Conservation (phyloP, 2,329 filamentous ascomycete species). For the Microsporum canis region DNA sequence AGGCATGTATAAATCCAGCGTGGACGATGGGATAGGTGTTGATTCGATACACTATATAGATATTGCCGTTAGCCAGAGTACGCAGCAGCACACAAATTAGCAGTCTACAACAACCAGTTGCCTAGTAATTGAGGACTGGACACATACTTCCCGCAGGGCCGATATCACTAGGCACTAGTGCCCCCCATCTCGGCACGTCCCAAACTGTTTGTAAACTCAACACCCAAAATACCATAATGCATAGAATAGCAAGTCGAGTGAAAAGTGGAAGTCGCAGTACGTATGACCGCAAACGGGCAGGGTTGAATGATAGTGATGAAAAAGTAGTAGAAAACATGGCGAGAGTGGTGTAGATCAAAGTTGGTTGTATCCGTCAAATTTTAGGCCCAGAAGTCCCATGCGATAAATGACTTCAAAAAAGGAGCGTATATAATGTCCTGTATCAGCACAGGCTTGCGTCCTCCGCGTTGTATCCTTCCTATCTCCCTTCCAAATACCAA, state of each 20-base stretch:
- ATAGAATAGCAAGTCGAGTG: conserved; percentile 57
- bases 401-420: background rate
- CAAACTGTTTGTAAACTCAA: conserved; percentile 57
- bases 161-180: conserved; percentile 66
- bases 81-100: background rate
- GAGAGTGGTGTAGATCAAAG: background rate
- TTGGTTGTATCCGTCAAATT: background rate
- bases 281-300: conserved; percentile 65
- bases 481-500: background rate
- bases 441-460: background rate
- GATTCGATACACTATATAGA: conserved; percentile 64
- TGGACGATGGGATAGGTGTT: conserved; percentile 91
- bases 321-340: conserved; percentile 24
- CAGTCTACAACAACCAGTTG: background rate
- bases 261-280: conserved; percentile 76
- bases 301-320: conserved; percentile 53
- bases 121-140: background rate
- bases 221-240: conserved; percentile 60
- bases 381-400: background rate
- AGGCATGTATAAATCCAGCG: conserved; percentile 63
- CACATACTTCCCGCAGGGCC: conserved; percentile 57
- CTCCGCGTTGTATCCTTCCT: background rate
- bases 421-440: too few species aligned
- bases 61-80: background rate
- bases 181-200: conserved; percentile 65